Base-by-base conservation (phyloP, 1,284 basidiomycete species). In the Apiotrichum brassicae region DNA sequence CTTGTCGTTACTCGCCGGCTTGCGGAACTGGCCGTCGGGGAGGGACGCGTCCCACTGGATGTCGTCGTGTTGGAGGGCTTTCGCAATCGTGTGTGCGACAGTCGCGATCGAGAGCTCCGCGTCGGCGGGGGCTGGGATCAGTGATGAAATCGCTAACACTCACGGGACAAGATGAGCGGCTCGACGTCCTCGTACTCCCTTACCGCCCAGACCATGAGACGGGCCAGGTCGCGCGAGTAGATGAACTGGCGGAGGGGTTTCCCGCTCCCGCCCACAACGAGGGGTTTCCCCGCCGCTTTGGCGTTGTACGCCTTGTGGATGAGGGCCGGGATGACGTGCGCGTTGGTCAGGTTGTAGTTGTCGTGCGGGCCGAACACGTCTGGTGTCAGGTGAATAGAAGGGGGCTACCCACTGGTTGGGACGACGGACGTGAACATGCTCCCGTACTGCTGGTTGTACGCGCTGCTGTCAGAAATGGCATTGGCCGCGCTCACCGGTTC, bases 211-310 rank as follows among this genome's bases (percentile, higher is more conserved):
- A 94, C 85, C 77, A 93, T 90, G 46, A 92, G 77, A 71, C 87
- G 92, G 45, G 89, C 90, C 45, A 94, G 82, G 72, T 93, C 90
- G 46, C 81, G 77, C n/a, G 90, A 92, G 75, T 88, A 93, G 71
- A 93, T 91, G 72, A 94, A 94, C 71, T 94, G 90, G 26, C 90
- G 81, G 30, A 93, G 78, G 6, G 90, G 90, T 60, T 85, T 87
- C 33, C 90, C 89, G 0, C 86, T 84, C 6, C 89, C 90, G 47
- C 81, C 75, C n/a, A 92, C 85, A 44, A 83, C 76, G 72, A 93
- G 90, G 2, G 85, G 83, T 1, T 84, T 86, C 48, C 78, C 78
- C 65, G 88, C 87, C 72, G 87, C 82, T 75, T 92, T 87, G 1
- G 90, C 87, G 5, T 89, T 79, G 64, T 85, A 83, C 70, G 87